Base-by-base conservation (phyloP, 179 eudicot genomes). In the Sideroxylon spinosum region DNA sequence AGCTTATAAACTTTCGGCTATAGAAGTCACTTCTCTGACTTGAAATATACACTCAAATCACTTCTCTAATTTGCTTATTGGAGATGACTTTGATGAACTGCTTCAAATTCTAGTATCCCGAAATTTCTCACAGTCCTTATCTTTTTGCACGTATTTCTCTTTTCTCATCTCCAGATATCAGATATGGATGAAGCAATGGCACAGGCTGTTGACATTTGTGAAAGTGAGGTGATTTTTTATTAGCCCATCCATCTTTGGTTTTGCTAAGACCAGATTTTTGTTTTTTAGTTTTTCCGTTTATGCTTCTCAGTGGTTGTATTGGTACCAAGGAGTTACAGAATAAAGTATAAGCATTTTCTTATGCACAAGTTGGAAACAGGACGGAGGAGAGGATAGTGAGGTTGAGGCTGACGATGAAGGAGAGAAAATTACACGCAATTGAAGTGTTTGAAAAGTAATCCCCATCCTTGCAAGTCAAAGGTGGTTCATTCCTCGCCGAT, bases 151-250 rank as follows among this genome's bases (percentile, higher is more conserved):
- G 19, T 48, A 53, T 70, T 68, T 28, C 23, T 32, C 59, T 10
- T 66, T 29, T 29, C 60, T 52, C 29, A 61, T 81, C 32, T 79
- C 77, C 84, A 95, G 97, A 72, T 86, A 76, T 76, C 93, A 53
- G 97, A 90, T 79, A 89, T 91, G 63, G 99, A 94, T 85, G 99
- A 96, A 12, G 98, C 99, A 82, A 93, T 96, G 96, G 98, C 99
- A 53, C 88, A 84, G 76, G 99, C 99, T 61, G 94, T 96, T 71
- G 99, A 96, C 84, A 96, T 96, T 60, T 97, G 99, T 69, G 98
- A 96, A 84, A 91, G 85, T 84, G 98, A 96, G 77, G 99, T 91
- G 86, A 88, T 93, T 85, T 60, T 37, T 25, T 25, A 48, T 77
- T 75, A 68, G 50, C 29, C 28, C 29, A 14, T 11, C 11, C 22